A percentile compares a stretch with the other conserved stretches of the same genome.
phyloP scores from a whole-genome alignment of 805 yeast species.

The Candida odintsovae region DNA sequence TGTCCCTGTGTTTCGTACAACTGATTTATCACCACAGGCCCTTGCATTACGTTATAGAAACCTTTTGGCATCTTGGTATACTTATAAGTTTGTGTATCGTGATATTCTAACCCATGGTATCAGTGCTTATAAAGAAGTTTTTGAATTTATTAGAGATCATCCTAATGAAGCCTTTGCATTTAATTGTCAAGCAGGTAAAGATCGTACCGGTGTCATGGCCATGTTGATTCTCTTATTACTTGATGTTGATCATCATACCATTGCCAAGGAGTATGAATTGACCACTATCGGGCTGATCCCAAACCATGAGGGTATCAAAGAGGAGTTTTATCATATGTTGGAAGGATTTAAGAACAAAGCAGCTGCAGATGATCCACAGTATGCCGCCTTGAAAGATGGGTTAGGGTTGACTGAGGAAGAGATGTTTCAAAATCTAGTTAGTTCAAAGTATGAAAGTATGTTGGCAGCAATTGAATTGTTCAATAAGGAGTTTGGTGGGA shows the following conservation, averaged over 20 bases:
- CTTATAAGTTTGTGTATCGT: conserved; percentile 58
- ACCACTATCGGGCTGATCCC: conserved; percentile 60
- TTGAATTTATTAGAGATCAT: conserved; percentile 49
- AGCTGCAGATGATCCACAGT: conserved; percentile 1
- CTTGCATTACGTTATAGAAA: conserved; percentile 50
- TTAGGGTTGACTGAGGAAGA: conserved; percentile 28
- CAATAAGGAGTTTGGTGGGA: conserved; percentile 47
- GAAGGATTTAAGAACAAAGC: conserved; percentile 4
- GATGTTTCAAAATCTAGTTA: conserved; percentile 55
- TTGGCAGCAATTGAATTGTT: conserved; percentile 52
- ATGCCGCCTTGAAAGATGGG: conserved; percentile 3
- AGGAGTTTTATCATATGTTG: conserved; percentile 18
- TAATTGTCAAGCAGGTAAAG: conserved; percentile 87
- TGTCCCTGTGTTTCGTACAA: conserved; percentile 49
- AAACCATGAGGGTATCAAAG: conserved; percentile 25
- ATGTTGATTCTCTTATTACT: conserved; percentile 59
- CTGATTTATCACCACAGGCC: conserved; percentile 59
- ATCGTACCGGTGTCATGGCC: conserved; percentile 71
- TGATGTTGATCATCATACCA: conserved; percentile 60
- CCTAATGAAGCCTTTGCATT: conserved; percentile 49
- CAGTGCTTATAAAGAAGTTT: conserved; percentile 41
- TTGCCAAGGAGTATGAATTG: conserved; percentile 73
- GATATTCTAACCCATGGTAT: conserved; percentile 49
- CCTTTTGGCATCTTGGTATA: conserved; percentile 52
- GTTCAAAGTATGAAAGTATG: conserved; percentile 69